Base-by-base conservation (phyloP, 495 filamentous ascomycete species). In the Bathelium albidoporum region DNA sequence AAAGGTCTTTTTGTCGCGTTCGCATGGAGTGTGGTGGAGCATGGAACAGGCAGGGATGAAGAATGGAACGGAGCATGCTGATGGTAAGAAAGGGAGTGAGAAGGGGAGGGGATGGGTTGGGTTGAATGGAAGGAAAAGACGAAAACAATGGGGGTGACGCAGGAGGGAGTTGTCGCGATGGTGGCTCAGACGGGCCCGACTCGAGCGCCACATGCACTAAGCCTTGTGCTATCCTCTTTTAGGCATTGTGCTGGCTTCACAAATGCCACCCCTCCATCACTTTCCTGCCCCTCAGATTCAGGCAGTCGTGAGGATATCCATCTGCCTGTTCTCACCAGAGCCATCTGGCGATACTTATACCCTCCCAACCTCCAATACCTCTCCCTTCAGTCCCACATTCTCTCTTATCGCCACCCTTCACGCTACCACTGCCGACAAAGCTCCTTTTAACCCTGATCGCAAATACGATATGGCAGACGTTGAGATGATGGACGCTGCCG, bases 401-500 rank as follows among this genome's bases (percentile, higher is more conserved):
- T n/a, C n/a, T n/a, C n/a, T n/a, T n/a, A n/a, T n/a, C n/a, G n/a
- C n/a, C n/a, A n/a, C n/a, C n/a, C n/a, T n/a, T n/a, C n/a, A n/a
- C n/a, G n/a, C n/a, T n/a, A n/a, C n/a, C n/a, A n/a, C n/a, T n/a
- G n/a, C n/a, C n/a, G n/a, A n/a, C n/a, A n/a, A n/a, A n/a, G n/a
- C n/a, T n/a, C n/a, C n/a, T n/a, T n/a, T n/a, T n/a, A n/a, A n/a
- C n/a, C n/a, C n/a, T n/a, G n/a, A n/a, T n/a, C n/a, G n/a, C n/a
- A 44, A 41, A 36, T 53, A 59, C 73, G 79, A 28, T 53, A 98
- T 98, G 94, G 89, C 93, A 62, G 95, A 98, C 77, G 89, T 97
- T 52, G 91, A 97, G 68, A 97, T 97, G 95, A 86, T 89, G 60
- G 94, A 98, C 76, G 89, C 87, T 43, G 81, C 85, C n/a, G 73